phyloP scores from a whole-genome alignment of 306 rosid genomes.

The Ziziphus jujuba region DNA sequence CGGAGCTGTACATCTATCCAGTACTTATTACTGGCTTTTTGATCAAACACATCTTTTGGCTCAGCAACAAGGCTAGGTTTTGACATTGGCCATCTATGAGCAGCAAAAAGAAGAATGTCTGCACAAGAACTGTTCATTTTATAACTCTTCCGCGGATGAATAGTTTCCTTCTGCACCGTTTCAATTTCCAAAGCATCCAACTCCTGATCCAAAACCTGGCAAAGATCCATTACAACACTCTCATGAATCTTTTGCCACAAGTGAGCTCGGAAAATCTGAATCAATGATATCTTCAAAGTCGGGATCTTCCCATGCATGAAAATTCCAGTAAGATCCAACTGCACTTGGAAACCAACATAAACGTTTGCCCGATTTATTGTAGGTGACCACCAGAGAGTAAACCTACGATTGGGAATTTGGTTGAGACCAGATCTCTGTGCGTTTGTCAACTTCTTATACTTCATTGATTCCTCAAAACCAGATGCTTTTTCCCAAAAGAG shows the following conservation, averaged over 20 bases:
- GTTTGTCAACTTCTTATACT: slow-evolving; percentile 96
- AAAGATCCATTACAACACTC: slow-evolving; percentile 99
- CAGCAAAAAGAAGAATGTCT: slow-evolving; percentile 94
- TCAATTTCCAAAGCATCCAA: slow-evolving; percentile 98
- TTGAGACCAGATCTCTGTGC: slow-evolving; percentile 99
- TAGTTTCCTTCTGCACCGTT: slow-evolving; percentile 98
- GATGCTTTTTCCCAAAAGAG: slow-evolving; percentile 99
- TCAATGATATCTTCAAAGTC: slow-evolving; percentile 91
- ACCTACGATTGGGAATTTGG: slow-evolving; percentile 98
- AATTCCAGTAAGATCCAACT: slow-evolving; percentile 94
- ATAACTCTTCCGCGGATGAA: slow-evolving; percentile 98
- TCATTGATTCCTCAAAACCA: slow-evolving; percentile 99
- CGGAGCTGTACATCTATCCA: slow-evolving; percentile 98
- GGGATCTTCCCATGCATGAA: slow-evolving; percentile 99
- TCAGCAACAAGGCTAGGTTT: slow-evolving; percentile 99
- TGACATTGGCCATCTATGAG: slow-evolving; percentile 99
- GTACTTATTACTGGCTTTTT: slow-evolving; percentile 96
- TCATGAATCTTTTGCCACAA: slow-evolving; percentile 99
- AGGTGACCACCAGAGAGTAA: slow-evolving; percentile 99
- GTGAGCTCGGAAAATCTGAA: slow-evolving; percentile 98
- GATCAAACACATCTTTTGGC: slow-evolving; percentile 98
- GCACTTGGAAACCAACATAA: slow-evolving; percentile 99
- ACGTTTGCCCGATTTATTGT: slow-evolving; percentile 98
- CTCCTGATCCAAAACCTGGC: slow-evolving; percentile 99
- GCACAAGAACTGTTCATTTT: slow-evolving; percentile 99